Conservation (phyloP, 1,284 basidiomycete species). For the Paramarasmius palmivorus region DNA sequence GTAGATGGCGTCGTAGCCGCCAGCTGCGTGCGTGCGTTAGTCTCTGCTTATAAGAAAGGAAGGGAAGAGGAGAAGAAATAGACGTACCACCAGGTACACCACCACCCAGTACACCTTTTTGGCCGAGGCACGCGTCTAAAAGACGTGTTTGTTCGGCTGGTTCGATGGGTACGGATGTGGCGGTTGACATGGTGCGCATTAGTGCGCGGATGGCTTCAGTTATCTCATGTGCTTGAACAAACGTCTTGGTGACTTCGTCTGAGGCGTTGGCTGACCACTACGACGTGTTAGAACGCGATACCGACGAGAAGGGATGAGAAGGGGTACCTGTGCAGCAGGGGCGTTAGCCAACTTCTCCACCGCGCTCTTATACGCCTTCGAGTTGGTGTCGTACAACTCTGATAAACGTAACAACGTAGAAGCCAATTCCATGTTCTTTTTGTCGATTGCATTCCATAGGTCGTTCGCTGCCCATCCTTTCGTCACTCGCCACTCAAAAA, state of each 20-base stretch:
- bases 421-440: constrained; percentile 60
- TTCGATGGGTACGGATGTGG: constrained; percentile 87
- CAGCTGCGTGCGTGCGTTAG: constrained; percentile 54
- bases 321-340: constrained; percentile 55
- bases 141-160: constrained; percentile 87
- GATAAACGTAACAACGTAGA: constrained; percentile 51
- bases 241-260: constrained; percentile 47
- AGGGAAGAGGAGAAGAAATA: constrained; percentile 7
- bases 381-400: constrained; percentile 44
- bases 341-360: constrained; percentile 62
- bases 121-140: constrained; percentile 77
- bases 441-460: constrained; percentile 70
- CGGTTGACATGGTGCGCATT: constrained; percentile 88
- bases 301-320: background rate
- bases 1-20: constrained; percentile 97
- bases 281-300: background rate
- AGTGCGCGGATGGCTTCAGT: constrained; percentile 76
- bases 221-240: constrained; percentile 54
- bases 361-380: constrained; percentile 49
- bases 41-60: background rate
- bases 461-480: constrained; percentile 57
- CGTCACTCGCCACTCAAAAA: too few species aligned
- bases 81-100: constrained; percentile 91
- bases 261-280: constrained; percentile 62
- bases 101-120: constrained; percentile 87